Base-by-base conservation (phyloP, 352 stramenopile genomes). In the Globisporangium recalcitrans region DNA sequence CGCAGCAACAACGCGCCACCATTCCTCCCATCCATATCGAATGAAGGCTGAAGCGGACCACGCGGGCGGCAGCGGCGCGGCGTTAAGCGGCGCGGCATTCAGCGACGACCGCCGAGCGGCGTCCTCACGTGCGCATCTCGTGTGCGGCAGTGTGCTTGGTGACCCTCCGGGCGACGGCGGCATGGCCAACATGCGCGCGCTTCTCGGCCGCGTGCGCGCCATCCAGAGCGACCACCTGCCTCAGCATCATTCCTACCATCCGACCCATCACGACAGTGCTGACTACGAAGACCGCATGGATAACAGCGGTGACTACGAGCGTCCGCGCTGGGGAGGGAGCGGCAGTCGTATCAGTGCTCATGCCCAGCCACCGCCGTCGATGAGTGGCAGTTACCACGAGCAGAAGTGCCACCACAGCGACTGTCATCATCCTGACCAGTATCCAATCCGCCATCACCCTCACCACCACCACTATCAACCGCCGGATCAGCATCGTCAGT, bases 141-240 rank as follows among this genome's bases (percentile, higher is more conserved):
- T 31, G 9, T 32, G 38, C 49, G 59, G 49, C 6, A 64, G 59
- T 22, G 36, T 64, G 36, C 49, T 59, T 19, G 52, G 26, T 2
- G 67, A 53, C 7, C 40, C 31, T 11, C 29, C 60, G 29, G 11
- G 11, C 49, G 51, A 57, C 31, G 44, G 24, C 38, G 56, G 32
- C 61, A 76, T 77, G 53, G 34, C 52, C 26, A 65, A 76, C 49
- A 24, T 86, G 8, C 65, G 75, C 21, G 69, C 73, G 16, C 64
- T 86, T n/a, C 68, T 85, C 29, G 70, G 77, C 55, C 74, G 68
- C 31, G 74, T 72, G 19, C 69, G 73, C 9, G 29, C 29, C 51
- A 42, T 56, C 51, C 51, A 32, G 8, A 21, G 42, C 27, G 51
- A 56, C 7, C 51, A 26, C 14, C 47, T 21, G 51, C 51, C 3